Evolutionary conservation across 2,329 filamentous ascomycete species (phyloP).

Genomic region (Alternaria alternata): DNA sequence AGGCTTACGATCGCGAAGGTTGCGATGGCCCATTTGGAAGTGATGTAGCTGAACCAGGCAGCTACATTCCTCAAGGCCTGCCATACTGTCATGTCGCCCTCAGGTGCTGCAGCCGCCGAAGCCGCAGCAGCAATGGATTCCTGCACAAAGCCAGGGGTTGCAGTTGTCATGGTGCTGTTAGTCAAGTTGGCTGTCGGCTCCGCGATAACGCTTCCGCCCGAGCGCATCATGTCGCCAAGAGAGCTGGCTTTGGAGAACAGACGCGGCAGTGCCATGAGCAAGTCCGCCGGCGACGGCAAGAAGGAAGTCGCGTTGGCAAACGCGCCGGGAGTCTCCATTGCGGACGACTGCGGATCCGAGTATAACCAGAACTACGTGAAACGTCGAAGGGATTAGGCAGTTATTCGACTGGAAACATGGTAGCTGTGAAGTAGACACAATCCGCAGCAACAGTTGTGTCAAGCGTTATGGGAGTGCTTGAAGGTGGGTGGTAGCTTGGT

Average conservation of each 20-base stretch:
- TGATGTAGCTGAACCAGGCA: conserved; percentile 81
- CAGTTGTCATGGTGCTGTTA: conserved; percentile 50
- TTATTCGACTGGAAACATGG: conserved; percentile 9
- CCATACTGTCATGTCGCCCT: conserved; percentile 55
- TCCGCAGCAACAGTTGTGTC: background rate
- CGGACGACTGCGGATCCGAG: conserved; percentile 18
- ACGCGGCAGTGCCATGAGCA: conserved; percentile 73
- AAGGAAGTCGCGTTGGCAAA: conserved; percentile 48
- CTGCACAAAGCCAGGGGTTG: conserved; percentile 52
- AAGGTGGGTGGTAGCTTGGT: conserved; percentile 5
- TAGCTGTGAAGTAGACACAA: background rate
- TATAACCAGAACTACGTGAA: conserved; percentile 3
- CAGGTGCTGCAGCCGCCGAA: conserved; percentile 37
- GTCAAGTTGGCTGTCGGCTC: conserved; percentile 63
- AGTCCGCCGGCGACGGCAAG: conserved; percentile 70
- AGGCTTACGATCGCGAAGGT: conserved; percentile 76
- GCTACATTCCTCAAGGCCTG: conserved; percentile 73
- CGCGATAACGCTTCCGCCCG: conserved; percentile 67
- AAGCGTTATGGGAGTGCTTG: background rate
- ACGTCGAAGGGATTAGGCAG: background rate
- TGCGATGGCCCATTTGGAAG: conserved; percentile 78
- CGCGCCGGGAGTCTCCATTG: conserved; percentile 37
- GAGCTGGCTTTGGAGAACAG: conserved; percentile 73
- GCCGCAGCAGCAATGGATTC: conserved; percentile 54
- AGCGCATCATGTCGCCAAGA: conserved; percentile 65